Evolutionary conservation across 345 rosid species (phyloP).

Genomic region (Streptanthus diversifolius): DNA sequence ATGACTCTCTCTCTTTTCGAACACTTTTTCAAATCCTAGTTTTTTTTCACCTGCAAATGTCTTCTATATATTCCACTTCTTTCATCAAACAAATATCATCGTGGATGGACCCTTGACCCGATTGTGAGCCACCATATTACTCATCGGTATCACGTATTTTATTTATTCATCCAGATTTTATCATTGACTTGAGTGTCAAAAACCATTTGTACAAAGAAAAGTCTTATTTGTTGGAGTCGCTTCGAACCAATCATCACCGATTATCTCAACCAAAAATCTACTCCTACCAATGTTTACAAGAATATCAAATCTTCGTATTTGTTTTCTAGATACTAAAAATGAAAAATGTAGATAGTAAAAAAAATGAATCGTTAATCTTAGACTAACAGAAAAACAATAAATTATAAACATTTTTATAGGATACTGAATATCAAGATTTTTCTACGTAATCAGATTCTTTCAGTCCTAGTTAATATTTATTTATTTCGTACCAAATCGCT

Average conservation of each 20-base stretch:
- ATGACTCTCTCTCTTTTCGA: neutral
- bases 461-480: neutral
- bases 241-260: neutral
- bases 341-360: neutral
- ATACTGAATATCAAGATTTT: neutral
- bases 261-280: neutral
- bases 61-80: neutral
- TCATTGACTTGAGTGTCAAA: neutral
- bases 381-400: neutral
- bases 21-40: neutral
- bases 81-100: neutral
- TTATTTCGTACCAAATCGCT: neutral
- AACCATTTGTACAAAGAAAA: neutral
- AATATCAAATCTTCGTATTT: neutral
- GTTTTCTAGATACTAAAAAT: neutral
- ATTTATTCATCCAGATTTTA: neutral
- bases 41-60: neutral
- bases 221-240: neutral
- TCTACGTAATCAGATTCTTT: slow-evolving; percentile 17
- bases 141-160: neutral
- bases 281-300: neutral
- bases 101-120: neutral
- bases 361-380: neutral
- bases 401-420: neutral
- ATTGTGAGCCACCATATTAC: neutral